phyloP scores from a whole-genome alignment of 2,329 filamentous ascomycete species.

The Fusarium temperatum region DNA sequence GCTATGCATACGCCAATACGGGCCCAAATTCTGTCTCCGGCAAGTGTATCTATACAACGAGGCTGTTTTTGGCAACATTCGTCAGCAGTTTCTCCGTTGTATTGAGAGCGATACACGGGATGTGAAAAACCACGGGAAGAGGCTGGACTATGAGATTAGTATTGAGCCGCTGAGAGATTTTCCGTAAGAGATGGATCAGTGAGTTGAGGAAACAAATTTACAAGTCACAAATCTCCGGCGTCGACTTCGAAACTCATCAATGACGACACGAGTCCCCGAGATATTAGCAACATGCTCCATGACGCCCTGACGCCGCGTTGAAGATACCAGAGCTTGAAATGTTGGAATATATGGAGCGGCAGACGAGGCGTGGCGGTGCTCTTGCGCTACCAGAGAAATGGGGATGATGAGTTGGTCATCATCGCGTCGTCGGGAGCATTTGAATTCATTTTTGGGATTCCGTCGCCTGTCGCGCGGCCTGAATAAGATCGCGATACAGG shows the following conservation, averaged over 20 bases:
- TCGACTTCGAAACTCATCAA: slow-evolving; percentile 45
- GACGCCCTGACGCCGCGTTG: slow-evolving; percentile 35
- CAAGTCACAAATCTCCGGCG: slow-evolving; percentile 41
- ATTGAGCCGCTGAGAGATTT: slow-evolving; percentile 5
- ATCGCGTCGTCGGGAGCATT: slow-evolving; percentile 40
- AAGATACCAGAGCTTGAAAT: slow-evolving; percentile 44
- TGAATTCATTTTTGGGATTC: slow-evolving; percentile 28
- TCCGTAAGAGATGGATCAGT: background rate
- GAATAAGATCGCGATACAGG: background rate
- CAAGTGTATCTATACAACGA: slow-evolving; percentile 29
- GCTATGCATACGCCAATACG: slow-evolving; percentile 4
- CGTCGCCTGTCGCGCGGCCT: too few relatives aligned
- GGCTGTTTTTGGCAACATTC: slow-evolving; percentile 10
- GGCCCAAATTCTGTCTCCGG: background rate
- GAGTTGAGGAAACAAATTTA: background rate
- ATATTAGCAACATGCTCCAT: slow-evolving; percentile 42
- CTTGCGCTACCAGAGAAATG: slow-evolving; percentile 37
- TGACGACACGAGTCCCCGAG: slow-evolving; percentile 18
- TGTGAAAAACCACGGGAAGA: background rate
- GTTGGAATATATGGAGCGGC: slow-evolving; percentile 48
- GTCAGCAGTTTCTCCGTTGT: background rate
- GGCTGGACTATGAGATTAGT: slow-evolving; percentile 23
- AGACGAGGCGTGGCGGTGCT: slow-evolving; percentile 37
- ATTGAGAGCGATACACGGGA: slow-evolving; percentile 6
- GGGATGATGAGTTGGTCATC: slow-evolving; percentile 25